phyloP scores from a whole-genome alignment of 345 rosid species.

The Firmiana major region DNA sequence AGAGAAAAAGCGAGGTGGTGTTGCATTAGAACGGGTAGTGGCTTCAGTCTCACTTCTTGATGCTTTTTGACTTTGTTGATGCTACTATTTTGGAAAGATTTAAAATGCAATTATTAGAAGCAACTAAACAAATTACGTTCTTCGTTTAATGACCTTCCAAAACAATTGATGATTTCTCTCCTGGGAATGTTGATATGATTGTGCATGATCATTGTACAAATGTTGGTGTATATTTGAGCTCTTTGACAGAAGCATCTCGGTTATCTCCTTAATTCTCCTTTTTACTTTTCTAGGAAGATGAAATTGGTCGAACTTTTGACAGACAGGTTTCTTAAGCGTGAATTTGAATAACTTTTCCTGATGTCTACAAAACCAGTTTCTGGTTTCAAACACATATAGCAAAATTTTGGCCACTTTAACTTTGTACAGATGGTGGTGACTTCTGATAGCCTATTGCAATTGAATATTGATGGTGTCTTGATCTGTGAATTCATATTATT shows the following conservation, averaged over 20 bases:
- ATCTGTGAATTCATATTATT: not conserved
- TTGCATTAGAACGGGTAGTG: slow-evolving; percentile 69
- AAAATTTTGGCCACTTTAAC: not conserved
- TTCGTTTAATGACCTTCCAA: not conserved
- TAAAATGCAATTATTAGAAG: not conserved
- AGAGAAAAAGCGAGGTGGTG: slow-evolving; percentile 98
- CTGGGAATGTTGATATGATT: not conserved
- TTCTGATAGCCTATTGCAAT: not conserved
- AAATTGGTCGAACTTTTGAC: not conserved
- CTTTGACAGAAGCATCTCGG: not conserved
- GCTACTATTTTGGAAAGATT: slow-evolving; percentile 8
- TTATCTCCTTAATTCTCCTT: not conserved
- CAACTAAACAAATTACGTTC: not conserved
- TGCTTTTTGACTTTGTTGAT: not conserved
- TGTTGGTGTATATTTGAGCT: not conserved
- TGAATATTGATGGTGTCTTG: not conserved
- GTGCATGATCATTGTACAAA: not conserved
- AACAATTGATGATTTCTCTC: not conserved
- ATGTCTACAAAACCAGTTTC: not conserved
- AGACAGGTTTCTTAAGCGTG: not conserved
- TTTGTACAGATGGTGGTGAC: not conserved
- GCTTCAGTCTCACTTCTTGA: slow-evolving; percentile 14
- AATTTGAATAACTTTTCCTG: not conserved
- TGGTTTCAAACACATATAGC: not conserved
- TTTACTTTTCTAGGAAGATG: not conserved